Conservation (phyloP, 805 yeast genomes). For the Teunomyces kruisii region DNA sequence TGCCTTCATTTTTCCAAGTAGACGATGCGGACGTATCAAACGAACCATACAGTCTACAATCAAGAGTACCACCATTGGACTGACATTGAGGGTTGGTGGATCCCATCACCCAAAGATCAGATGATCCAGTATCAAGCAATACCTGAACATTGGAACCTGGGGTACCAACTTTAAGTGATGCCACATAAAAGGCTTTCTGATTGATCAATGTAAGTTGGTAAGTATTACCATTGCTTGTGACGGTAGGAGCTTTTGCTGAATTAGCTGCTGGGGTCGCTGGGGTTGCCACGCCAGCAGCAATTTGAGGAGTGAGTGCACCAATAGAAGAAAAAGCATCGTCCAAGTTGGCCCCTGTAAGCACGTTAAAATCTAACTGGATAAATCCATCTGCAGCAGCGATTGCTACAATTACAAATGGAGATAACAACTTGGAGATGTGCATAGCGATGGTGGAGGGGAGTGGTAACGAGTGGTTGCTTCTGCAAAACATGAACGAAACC, state of each 20-base stretch:
- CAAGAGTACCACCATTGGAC: constrained; percentile 21
- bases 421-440: neutral
- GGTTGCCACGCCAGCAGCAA: neutral
- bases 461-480: neutral
- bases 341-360: constrained; percentile 20
- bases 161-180: constrained; percentile 48
- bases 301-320: neutral
- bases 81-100: constrained; percentile 21
- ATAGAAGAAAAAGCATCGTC: constrained; percentile 14
- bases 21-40: constrained; percentile 16
- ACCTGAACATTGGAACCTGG: constrained; percentile 55
- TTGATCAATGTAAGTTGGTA: constrained; percentile 7
- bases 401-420: constrained; percentile 7
- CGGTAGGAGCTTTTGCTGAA: neutral
- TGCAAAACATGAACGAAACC: neutral
- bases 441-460: neutral
- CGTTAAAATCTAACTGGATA: constrained; percentile 23
- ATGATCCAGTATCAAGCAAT: constrained; percentile 73
- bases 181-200: constrained; percentile 15
- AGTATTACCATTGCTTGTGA: neutral
- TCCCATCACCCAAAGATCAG: constrained; percentile 62
- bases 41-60: constrained; percentile 20
- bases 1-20: constrained; percentile 11
- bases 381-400: constrained; percentile 19
- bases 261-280: neutral